Base-by-base conservation (phyloP, 129 eudicot genomes). In the Arctium minus region DNA sequence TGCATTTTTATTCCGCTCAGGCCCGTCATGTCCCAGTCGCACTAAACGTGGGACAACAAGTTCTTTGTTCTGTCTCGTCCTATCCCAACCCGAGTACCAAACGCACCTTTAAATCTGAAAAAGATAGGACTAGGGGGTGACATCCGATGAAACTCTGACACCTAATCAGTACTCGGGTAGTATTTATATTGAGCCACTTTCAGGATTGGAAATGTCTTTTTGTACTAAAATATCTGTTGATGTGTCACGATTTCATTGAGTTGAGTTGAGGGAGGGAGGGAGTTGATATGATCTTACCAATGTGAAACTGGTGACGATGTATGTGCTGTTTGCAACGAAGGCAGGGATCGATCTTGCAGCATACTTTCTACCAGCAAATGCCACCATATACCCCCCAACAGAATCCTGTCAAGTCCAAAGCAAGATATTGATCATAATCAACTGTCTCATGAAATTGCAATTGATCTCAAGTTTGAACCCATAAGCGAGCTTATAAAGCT, bases 291-390 rank as follows among this genome's bases (percentile, higher is more conserved):
- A 84, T 56, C 95, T 85, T 90, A 96, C 99, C 86, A 96, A 85
- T 75, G 99, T 96, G 84, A 96, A 96, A 79, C 98, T 93, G 85
- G 98, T 93, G 70, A 96, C 97, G 8, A 82, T 90, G 71, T 70
- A 91, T 73, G 96, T 85, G 65, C 80, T 65, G 38, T 96, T 90
- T 75, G 94, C 99, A 76, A 96, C 99, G 81, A 96, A 96, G 6
- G 94, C 97, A 62, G 98, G 97, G 71, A 80, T 67, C 22, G 99
- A 96, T 74, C 98, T 90, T n/a, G 99, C 99, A 60, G 99, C 99
- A 82, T 92, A 96, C 84, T 87, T 93, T 78, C 92, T 86, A 74
- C 99, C 99, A 74, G 99, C 96, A 93, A 96, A 96, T 82, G 98
- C 99, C 65, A 93, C 98, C 99, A 96, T 96, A 73, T 90, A 92